These are phyloP conservation scores for Rhodosporidiobolus sp. DNA, from an alignment of 768 basidiomycete genomes.

Conservation along the genomic window DNA sequence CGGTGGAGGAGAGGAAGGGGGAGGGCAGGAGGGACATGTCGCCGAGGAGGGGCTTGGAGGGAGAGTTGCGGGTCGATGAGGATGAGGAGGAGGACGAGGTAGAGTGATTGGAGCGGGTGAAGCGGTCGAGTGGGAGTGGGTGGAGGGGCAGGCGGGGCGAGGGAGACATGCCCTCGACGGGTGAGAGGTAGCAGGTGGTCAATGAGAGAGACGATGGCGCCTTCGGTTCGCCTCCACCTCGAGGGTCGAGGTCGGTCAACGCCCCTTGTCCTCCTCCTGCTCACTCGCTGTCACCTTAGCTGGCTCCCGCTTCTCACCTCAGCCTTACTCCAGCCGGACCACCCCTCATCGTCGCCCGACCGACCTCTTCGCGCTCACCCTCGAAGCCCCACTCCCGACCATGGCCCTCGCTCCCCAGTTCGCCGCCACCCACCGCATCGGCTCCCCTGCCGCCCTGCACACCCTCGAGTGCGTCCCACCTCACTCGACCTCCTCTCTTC, in stretches of 20 bases:
- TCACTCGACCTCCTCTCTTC: too few relatives aligned
- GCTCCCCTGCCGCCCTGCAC: conserved; percentile 2
- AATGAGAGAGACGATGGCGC: not conserved
- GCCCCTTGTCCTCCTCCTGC: not conserved
- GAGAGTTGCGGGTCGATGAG: not conserved
- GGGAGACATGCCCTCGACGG: not conserved
- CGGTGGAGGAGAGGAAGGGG: conserved; percentile 3
- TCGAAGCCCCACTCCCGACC: not conserved
- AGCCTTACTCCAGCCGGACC: not conserved
- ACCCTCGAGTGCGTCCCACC: conserved; percentile 32
- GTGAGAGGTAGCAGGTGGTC: not conserved
- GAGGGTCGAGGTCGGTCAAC: not conserved
- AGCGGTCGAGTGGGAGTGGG: conserved; percentile 14
- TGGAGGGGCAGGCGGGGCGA: conserved; percentile 14
- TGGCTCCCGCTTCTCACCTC: too few relatives aligned
- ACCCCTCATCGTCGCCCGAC: not conserved
- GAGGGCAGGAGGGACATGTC: conserved; percentile 12
- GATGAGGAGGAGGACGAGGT: too few relatives aligned
- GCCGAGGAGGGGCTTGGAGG: not conserved
- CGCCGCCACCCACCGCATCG: conserved; percentile 26
- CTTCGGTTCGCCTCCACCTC: not conserved
- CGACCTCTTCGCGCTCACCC: not conserved
- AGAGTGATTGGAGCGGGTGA: not conserved
- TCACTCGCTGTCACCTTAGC: not conserved
- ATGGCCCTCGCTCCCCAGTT: conserved; percentile 36